A percentile compares a stretch with the other conserved stretches of the same genome.
phyloP scores from a whole-genome alignment of 441 rosid species.

The Croton setiger region DNA sequence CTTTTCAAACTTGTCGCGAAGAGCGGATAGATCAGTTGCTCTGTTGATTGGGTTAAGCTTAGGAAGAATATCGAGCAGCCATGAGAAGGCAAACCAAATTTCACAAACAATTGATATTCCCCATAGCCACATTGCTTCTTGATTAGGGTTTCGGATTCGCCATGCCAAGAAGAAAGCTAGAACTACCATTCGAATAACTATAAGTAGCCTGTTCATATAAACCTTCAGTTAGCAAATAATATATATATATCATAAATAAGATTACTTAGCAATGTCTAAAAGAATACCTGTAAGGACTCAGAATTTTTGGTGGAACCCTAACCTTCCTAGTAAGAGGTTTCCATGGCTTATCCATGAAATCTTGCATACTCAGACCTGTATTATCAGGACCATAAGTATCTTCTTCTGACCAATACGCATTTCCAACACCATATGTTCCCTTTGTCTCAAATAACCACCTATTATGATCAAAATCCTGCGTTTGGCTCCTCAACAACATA shows the following conservation, averaged over 20 bases:
- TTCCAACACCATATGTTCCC: constrained; percentile 78
- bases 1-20: constrained; percentile 68
- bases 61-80: constrained; percentile 74
- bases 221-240: not conserved
- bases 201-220: constrained; percentile 45
- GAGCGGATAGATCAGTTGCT: constrained; percentile 67
- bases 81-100: constrained; percentile 87
- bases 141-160: constrained; percentile 68
- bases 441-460: constrained; percentile 83
- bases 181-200: constrained; percentile 47
- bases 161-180: constrained; percentile 57
- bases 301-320: constrained; percentile 46
- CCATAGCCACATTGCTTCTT: constrained; percentile 88
- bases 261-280: too few species aligned
- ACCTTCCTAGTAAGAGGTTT: constrained; percentile 82
- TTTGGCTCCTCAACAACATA: constrained; percentile 78
- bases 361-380: constrained; percentile 59
- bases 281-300: constrained; percentile 80
- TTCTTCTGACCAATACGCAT: constrained; percentile 75
- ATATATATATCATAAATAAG: not conserved
- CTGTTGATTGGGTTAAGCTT: constrained; percentile 81
- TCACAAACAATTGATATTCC: constrained; percentile 74
- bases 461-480: constrained; percentile 88
- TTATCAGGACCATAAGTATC: constrained; percentile 29
- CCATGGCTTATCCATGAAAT: constrained; percentile 94